Base-by-base conservation (phyloP, 176 grass and related monocot genomes). In the Puya raimondii region DNA sequence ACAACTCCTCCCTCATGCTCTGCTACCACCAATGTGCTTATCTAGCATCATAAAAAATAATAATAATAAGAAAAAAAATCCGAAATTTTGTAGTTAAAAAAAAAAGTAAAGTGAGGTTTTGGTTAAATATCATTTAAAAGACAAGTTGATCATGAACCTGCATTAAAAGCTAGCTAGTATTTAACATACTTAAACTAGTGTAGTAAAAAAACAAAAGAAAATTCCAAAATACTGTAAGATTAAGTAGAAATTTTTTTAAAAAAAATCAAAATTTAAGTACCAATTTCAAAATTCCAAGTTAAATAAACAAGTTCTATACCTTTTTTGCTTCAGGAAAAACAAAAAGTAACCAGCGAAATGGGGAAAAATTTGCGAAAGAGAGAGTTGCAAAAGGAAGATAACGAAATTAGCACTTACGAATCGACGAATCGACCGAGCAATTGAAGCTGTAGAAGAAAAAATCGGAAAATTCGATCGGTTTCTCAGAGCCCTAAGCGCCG, bases 1-100 rank as follows among this genome's bases (percentile, higher is more conserved):
- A 97, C 77, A 66, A 83, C 42, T 63, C 93, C 93, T 3, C 80
- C 93, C 63, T 97, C 86, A 50, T 92, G 89, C 54, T 97, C 93
- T 33, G 84, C 93, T 0, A 97, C 48, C 59, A 97, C 74, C 42
- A 97, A 71, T 21, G 86, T 97, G 87, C 84, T 90, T 64, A 80
- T 82, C 93, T 97, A 69, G 61, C 48, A 48, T 9, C 21, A 61
- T 61, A 61, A 18, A 61, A 61, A 6, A 59, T 59, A 59, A 8
- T 59, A 10, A 42, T 42, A 42, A 42, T 42, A 42, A 42, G 0
- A 42, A 42, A 42, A 42, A 7, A 42, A 42, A 6, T 42, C 4
- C 5, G 33, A 42, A 42, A 42, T 6, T 42, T 42, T 42, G 33
- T 42, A 4, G 33, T 42, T 6, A 42, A 42, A 42, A 42, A 42